phyloP scores from a whole-genome alignment of 345 rosid genomes.

The Trapa bicornis region DNA sequence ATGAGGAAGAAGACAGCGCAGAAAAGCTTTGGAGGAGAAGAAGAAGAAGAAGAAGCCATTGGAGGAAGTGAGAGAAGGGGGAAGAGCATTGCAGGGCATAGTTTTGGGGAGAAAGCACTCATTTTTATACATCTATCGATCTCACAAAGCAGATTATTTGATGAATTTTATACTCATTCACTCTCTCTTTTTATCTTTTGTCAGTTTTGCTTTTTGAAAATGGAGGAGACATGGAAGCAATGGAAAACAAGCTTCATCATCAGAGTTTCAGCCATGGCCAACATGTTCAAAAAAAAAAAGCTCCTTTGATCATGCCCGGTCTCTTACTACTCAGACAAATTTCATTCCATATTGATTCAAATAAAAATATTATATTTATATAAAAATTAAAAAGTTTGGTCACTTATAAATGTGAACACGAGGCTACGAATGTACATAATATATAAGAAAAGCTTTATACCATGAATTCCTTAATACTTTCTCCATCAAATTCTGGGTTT shows the following conservation, averaged over 20 bases:
- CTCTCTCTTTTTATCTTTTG: not conserved
- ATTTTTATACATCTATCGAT: too few relatives aligned
- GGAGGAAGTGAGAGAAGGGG: conserved; percentile 8
- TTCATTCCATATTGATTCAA: too few relatives aligned
- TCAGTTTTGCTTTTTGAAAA: not conserved
- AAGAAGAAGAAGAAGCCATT: conserved; percentile 5
- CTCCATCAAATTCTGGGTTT: too few relatives aligned
- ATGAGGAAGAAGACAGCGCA: conserved; percentile 12
- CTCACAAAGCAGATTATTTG: too few relatives aligned
- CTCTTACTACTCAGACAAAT: not conserved
- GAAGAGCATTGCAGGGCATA: not conserved
- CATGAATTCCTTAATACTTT: too few relatives aligned
- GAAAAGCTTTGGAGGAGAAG: not conserved
- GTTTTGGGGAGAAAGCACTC: too few relatives aligned
- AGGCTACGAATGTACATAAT: too few relatives aligned
- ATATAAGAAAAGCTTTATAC: too few relatives aligned
- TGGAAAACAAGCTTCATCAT: not conserved
- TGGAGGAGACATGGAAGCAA: not conserved
- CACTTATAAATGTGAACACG: too few relatives aligned
- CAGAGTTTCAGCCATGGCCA: not conserved
- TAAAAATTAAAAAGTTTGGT: too few relatives aligned
- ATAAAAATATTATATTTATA: too few relatives aligned
- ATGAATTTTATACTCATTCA: too few relatives aligned
- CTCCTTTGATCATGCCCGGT: not conserved
- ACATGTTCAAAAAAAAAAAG: not conserved